Evolutionary conservation across 2,329 filamentous ascomycete species (phyloP), one percentile per base, ranked within the genome.

Genomic region (Nemania diffusa): DNA sequence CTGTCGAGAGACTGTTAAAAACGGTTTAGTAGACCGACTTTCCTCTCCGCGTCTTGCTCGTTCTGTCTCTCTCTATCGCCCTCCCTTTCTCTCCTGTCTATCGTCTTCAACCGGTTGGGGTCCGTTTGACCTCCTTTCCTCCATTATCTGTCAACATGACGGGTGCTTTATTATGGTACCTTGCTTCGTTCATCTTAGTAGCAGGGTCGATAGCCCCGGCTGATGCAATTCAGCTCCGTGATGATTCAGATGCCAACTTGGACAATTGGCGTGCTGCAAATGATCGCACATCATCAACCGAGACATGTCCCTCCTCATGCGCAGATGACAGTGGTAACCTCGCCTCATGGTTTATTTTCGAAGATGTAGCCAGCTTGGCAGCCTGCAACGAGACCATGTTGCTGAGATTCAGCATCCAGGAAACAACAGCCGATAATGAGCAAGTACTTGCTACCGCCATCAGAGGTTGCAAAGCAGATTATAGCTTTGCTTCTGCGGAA

Each of bases 321-420:
- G 44, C 0, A 53, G 48, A 61, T 37, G 46, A 52, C 46, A n/a
- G 46, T 42, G 32, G 46, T 24, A n/a, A 52, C 32, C 17, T 60
- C 4, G 26, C 29, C 22, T 60, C 57, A 52, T 53, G 34, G 58
- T 53, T 46, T 11, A n/a, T 61, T 8, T 53, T 61, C 27, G 8
- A 27, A 29, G 48, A 61, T 53, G 17, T 22, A 24, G 58, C 48
- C 24, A 61, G 46, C 24, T 44, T 61, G 13, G 58, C 58, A 44
- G 26, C 34, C 17, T 44, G 58, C 34, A 61, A 61, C 13, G 48
- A 61, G 34, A 61, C 58, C 34, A 52, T 61, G 48, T 15, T 61
- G 9, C 17, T 52, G 24, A 61, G 20, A 6, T 53, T 61, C 32
- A 61, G 46, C n/a, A 32, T 61, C 17, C 48, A 53, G n/a, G 46